phyloP scores from a whole-genome alignment of 2,329 filamentous ascomycete species.

The Chaetomium sp. region DNA sequence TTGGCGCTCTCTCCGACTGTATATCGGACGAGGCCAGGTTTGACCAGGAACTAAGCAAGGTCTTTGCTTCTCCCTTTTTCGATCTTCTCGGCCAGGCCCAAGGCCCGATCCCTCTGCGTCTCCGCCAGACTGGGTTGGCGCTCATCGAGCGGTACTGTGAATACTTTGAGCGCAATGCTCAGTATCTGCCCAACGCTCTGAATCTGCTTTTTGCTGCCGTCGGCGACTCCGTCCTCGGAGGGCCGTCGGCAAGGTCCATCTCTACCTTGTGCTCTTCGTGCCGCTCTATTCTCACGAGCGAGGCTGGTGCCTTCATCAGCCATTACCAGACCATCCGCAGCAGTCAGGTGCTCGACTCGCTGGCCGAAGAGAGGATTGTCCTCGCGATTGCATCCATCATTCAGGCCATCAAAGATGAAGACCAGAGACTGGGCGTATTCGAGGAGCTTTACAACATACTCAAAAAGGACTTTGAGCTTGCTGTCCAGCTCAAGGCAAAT shows the following conservation, averaged over 20 bases:
- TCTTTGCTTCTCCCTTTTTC: slow-evolving; percentile 65
- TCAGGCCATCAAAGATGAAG: slow-evolving; percentile 66
- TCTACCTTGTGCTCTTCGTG: slow-evolving; percentile 75
- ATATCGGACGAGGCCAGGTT: slow-evolving; percentile 58
- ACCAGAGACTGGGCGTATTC: slow-evolving; percentile 56
- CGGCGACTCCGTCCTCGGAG: slow-evolving; percentile 61
- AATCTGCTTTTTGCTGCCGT: slow-evolving; percentile 75
- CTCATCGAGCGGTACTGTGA: slow-evolving; percentile 73
- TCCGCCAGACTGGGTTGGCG: slow-evolving; percentile 68
- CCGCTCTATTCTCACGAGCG: slow-evolving; percentile 65
- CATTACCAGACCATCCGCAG: slow-evolving; percentile 69
- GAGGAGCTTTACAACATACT: slow-evolving; percentile 63
- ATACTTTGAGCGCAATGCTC: slow-evolving; percentile 72
- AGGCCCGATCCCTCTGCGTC: slow-evolving; percentile 59
- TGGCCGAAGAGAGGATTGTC: slow-evolving; percentile 72
- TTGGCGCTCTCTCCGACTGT: slow-evolving; percentile 69
- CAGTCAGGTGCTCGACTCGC: slow-evolving; percentile 62
- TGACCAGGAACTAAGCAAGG: slow-evolving; percentile 59
- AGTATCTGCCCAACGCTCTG: slow-evolving; percentile 68
- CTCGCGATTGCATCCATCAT: slow-evolving; percentile 75
- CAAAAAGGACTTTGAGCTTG: slow-evolving; percentile 59
- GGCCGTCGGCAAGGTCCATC: slow-evolving; percentile 75
- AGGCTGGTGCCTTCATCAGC: slow-evolving; percentile 68
- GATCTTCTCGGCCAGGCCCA: slow-evolving; percentile 54
- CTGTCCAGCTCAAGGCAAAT: slow-evolving; percentile 42